phyloP scores from a whole-genome alignment of 257 asterid species.

The Solanum corneliomulleri region DNA sequence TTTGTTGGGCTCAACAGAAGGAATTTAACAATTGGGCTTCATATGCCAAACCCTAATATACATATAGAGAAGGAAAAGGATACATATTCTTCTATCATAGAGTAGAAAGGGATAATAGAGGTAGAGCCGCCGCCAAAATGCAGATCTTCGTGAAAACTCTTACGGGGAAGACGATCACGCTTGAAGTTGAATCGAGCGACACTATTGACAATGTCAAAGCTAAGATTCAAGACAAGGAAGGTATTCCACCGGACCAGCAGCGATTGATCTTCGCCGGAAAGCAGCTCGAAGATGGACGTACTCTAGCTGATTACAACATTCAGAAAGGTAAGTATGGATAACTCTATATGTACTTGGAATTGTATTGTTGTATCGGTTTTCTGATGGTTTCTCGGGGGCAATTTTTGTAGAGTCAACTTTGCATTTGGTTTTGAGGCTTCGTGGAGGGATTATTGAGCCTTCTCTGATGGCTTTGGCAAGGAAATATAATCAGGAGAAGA shows the following conservation, averaged over 20 bases:
- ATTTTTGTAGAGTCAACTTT: conserved; percentile 32
- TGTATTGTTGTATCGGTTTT: background rate
- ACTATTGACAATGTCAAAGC: conserved; percentile 24
- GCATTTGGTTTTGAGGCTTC: conserved; percentile 70
- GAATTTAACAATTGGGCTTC: background rate
- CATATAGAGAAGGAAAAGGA: background rate
- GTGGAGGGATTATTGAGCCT: conserved; percentile 65
- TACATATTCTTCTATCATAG: background rate
- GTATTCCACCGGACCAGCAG: conserved; percentile 79
- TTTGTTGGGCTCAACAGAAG: background rate
- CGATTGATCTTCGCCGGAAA: conserved; percentile 39
- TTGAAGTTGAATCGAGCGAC: conserved; percentile 18
- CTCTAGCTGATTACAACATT: conserved; percentile 28
- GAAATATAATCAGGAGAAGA: conserved; percentile 54
- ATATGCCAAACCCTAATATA: background rate
- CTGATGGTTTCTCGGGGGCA: background rate
- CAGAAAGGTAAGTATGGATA: conserved; percentile 14
- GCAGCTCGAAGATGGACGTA: conserved; percentile 33
- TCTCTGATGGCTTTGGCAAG: conserved; percentile 63
- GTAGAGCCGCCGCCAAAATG: background rate
- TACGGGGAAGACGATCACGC: conserved; percentile 4
- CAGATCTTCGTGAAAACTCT: conserved; percentile 27
- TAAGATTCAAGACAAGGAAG: conserved; percentile 21
- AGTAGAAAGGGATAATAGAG: background rate
- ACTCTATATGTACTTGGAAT: background rate